Percentiles rank a stretch among this genome's conserved stretches.
These are phyloP conservation scores for Keithomyces neogunnii DNA, from an alignment of 2,329 filamentous ascomycete species.

Conservation along the genomic window DNA sequence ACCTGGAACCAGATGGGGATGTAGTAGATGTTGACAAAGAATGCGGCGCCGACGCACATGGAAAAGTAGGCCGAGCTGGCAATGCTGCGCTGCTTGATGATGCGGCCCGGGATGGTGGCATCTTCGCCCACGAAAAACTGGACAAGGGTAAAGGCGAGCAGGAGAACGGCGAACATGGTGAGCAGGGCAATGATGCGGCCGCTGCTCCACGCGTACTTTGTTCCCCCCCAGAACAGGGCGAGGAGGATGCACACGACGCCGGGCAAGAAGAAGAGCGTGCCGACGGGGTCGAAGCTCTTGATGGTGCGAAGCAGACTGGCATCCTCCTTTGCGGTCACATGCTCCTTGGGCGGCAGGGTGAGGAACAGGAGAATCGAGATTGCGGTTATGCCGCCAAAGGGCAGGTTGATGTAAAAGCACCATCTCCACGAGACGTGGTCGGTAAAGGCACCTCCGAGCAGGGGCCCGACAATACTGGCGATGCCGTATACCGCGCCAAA, in stretches of 20 bases:
- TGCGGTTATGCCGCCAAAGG: constrained; percentile 13
- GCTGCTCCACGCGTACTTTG: constrained; percentile 18
- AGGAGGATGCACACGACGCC: constrained; percentile 37
- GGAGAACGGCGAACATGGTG: constrained; percentile 9
- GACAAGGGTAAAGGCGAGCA: constrained; percentile 26
- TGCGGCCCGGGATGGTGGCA: too few relatives aligned
- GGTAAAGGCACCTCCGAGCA: constrained; percentile 16
- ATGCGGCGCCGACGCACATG: constrained; percentile 29
- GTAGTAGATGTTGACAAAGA: constrained; percentile 26
- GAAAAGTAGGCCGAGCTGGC: constrained; percentile 29
- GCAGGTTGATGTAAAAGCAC: constrained; percentile 23
- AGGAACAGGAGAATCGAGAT: constrained; percentile 23
- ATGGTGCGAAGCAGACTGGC: neutral
- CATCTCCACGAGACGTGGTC: constrained; percentile 18
- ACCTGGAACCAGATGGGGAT: constrained; percentile 39
- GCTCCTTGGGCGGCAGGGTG: too few relatives aligned
- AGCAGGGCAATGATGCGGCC: neutral
- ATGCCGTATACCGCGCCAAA: constrained; percentile 15
- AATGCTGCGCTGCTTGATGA: constrained; percentile 26
- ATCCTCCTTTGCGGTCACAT: constrained; percentile 15
- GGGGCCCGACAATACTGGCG: constrained; percentile 15
- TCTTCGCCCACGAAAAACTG: constrained; percentile 29
- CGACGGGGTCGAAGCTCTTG: constrained; percentile 12
- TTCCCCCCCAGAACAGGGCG: constrained; percentile 39
- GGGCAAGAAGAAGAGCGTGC: constrained; percentile 20